Base-by-base conservation (phyloP, 345 rosid genomes). In the Adansonia digitata region DNA sequence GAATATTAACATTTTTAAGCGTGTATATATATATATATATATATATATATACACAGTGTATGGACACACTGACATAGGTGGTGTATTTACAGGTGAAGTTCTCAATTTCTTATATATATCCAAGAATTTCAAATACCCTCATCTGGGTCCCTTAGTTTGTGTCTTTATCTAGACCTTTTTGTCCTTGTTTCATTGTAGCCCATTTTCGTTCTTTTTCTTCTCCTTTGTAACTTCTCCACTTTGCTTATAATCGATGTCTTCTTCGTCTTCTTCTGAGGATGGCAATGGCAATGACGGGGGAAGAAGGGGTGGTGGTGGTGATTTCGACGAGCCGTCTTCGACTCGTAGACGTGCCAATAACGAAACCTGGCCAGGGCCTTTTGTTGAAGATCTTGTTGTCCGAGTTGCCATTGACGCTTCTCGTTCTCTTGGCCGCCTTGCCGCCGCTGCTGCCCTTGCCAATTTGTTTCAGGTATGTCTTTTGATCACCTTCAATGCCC, bases 321-420 rank as follows among this genome's bases (percentile, higher is more conserved):
- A 75, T 69, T 87, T 84, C 24, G 97, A 90, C 70, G 93, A 89
- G 5, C 91, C 97, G 2, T 85, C 90, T 0, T 81, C 88, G 51
- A 74, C 87, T 12, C 88, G 89, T 39, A 89, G 82, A 15, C 88
- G 85, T 39, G 84, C 80, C 39, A 72, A 61, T 51, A 88, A 83
- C 78, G 98, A 92, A 20, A 86, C 87, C 7, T 95, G 99, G 99
- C 99, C 98, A 0, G 97, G 91, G 71, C 98, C 93, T 69, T 90
- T 95, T 64, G 78, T 95, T 17, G 99, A 95, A 78, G 91, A 94
- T 45, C 91, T 95, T 20, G 97, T 97, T 20, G 71, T 81, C 57
- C 96, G 85, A 31, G 95, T 89, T 9, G 98, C 98, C 74, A 71
- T 79, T 52, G 87, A 89, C 39, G 93, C 90, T 65, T 79, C 88